Percentiles rank a stretch among this genome's conserved stretches.
These are phyloP conservation scores for Aspergillus fijiensis DNA, from an alignment of 2,329 filamentous ascomycete species.

Conservation along the genomic window DNA sequence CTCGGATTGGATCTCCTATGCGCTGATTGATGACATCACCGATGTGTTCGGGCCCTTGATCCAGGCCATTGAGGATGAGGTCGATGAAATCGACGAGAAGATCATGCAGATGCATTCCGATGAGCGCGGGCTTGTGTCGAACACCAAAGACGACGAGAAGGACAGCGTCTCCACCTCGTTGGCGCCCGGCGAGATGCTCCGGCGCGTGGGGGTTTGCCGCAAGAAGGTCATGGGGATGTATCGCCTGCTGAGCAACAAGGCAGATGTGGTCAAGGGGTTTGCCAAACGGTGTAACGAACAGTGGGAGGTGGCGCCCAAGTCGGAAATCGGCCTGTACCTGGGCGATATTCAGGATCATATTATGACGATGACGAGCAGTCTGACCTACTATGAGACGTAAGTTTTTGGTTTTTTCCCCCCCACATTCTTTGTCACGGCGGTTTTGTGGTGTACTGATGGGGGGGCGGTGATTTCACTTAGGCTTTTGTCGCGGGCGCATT, in stretches of 20 bases:
- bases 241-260: slow-evolving; percentile 90
- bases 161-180: slow-evolving; percentile 35
- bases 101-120: slow-evolving; percentile 78
- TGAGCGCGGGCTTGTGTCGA: slow-evolving; percentile 36
- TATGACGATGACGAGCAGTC: slow-evolving; percentile 95
- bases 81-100: slow-evolving; percentile 92
- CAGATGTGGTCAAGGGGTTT: slow-evolving; percentile 98
- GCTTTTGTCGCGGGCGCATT: slow-evolving; percentile 85
- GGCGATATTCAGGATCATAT: slow-evolving; percentile 99
- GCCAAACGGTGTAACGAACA: slow-evolving; percentile 97
- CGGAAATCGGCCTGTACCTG: slow-evolving; percentile 94
- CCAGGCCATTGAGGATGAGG: slow-evolving; percentile 89
- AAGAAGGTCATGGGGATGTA: slow-evolving; percentile 98
- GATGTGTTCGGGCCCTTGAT: slow-evolving; percentile 94
- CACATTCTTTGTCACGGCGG: background rate
- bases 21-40: slow-evolving; percentile 96
- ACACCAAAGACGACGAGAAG: slow-evolving; percentile 41
- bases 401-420: slow-evolving; percentile 35
- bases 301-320: slow-evolving; percentile 92
- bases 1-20: slow-evolving; percentile 98
- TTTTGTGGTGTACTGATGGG: slow-evolving; percentile 3
- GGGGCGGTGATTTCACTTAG: slow-evolving; percentile 46
- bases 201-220: slow-evolving; percentile 86
- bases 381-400: slow-evolving; percentile 94
- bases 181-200: slow-evolving; percentile 77